These are phyloP conservation scores for Penicillium lagena DNA, from an alignment of 495 filamentous ascomycete species.

Conservation along the genomic window DNA sequence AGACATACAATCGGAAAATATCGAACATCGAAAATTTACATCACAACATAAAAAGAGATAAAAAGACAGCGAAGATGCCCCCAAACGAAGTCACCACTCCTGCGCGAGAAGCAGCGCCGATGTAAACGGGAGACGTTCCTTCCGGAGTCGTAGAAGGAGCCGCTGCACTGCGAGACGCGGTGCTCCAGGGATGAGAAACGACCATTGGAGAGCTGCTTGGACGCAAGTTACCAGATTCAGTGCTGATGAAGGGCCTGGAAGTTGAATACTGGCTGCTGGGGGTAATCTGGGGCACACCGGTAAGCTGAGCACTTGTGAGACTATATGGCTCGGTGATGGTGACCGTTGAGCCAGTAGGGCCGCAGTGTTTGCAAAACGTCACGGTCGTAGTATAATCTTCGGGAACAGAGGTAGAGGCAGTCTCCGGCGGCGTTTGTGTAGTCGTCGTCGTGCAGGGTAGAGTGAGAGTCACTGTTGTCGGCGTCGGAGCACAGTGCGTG, in stretches of 20 bases:
- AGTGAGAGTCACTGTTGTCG: conserved; percentile 39
- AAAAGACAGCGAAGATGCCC: no score
- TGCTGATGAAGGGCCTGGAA: no score
- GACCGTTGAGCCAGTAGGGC: conserved; percentile 23
- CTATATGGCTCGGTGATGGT: conserved; percentile 28
- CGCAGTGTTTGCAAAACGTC: conserved; percentile 35
- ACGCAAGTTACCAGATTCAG: no score
- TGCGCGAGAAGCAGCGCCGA: conserved; percentile 14
- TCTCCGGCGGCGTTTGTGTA: conserved; percentile 3
- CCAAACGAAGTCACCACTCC: neutral
- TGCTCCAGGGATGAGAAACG: conserved; percentile 11
- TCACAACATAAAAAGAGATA: neutral
- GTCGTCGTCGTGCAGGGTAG: conserved; percentile 16
- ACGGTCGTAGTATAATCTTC: conserved; percentile 35
- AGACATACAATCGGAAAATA: no score
- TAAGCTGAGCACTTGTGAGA: conserved; percentile 2
- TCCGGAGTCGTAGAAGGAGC: conserved; percentile 15
- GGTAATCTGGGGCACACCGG: conserved; percentile 3
- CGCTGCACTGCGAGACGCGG: conserved; percentile 2
- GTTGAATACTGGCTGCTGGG: conserved; percentile 6
- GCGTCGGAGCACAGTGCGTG: conserved; percentile 35
- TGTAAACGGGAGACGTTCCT: conserved; percentile 17
- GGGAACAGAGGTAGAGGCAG: conserved; percentile 11
- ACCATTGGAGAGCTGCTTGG: no score
- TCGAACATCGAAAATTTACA: neutral